Conservation (phyloP, 257 asterid genomes). For the Nicotiana paniculata region DNA sequence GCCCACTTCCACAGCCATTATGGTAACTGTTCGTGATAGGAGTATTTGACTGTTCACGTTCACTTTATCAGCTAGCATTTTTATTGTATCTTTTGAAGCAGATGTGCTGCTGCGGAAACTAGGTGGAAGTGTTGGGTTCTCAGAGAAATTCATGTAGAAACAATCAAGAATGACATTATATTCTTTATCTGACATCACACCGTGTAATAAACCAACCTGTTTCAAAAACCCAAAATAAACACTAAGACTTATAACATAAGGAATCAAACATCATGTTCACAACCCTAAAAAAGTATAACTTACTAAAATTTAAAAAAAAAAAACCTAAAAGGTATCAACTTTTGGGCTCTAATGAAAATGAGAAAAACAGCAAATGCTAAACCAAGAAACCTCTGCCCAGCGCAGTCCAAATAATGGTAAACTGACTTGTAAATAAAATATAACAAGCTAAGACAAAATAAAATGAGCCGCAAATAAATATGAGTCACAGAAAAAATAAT, state of each 20-base stretch:
- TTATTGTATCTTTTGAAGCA: slow-evolving; percentile 81
- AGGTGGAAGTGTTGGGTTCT: slow-evolving; percentile 85
- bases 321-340: background rate
- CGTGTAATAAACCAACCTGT: slow-evolving; percentile 89
- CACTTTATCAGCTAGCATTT: slow-evolving; percentile 82
- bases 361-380: background rate
- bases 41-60: slow-evolving; percentile 87
- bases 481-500: background rate
- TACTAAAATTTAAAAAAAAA: too few species aligned
- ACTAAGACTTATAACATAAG: background rate
- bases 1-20: slow-evolving; percentile 70
- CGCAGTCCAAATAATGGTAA: background rate
- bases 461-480: background rate
- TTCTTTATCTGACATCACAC: slow-evolving; percentile 89
- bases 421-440: background rate
- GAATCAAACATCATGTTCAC: background rate
- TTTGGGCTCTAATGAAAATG: background rate
- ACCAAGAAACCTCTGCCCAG: background rate
- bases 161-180: slow-evolving; percentile 82
- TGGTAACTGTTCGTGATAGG: slow-evolving; percentile 87
- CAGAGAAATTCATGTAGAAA: slow-evolving; percentile 72
- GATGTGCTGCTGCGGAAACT: slow-evolving; percentile 76
- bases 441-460: background rate
- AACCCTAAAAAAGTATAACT: background rate
- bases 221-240: slow-evolving; percentile 14